Base-by-base conservation (phyloP, 2,329 filamentous ascomycete species). In the Apiospora marii region DNA sequence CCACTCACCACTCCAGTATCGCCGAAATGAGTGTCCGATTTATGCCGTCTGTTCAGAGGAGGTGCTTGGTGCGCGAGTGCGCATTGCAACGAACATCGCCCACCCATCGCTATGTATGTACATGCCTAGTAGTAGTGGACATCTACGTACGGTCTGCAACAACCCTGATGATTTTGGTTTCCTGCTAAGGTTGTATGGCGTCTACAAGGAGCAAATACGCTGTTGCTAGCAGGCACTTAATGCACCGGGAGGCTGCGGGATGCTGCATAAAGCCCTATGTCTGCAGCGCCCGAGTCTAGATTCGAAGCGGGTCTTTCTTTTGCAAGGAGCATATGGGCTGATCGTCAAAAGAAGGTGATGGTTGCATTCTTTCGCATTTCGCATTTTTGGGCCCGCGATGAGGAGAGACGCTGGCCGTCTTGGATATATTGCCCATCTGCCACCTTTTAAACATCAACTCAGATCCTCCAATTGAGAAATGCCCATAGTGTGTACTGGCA, bases 311-410 rank as follows among this genome's bases (percentile, higher is more conserved):
- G 58, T 64, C 51, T 58, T 22, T 61, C 34, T 58, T 16, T 16
- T 64, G 58, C 58, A 64, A 41, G 58, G 58, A 64, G 58, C 58
- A 64, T 24, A 64, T 51, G 49, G 49, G n/a, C 49, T 51, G 49
- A 51, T 51, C 58, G 34, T 14, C 34, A 22, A 30, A 22, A 14
- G 10, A 14, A 58, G 51, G 10, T 58, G 34, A n/a, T 37, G 53
- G 53, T 37, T 37, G 53, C 30, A 22, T 27, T 58, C 51, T 13
- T 58, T 30, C n/a, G 43, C 43, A 14, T 22, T n/a, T 46, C 7
- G n/a, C n/a, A 51, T 30, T 58, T 58, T 16, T 16, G 51, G 14
- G 22, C 16, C 34, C 4, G 24, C 27, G 19, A 19, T 2, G 51
- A 58, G 51, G 7, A 22, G 16, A 34, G 27, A 22, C 14, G 22